Percentiles rank a stretch among this genome's conserved stretches.
Conservation (phyloP, 441 rosid genomes). For the Sinapis alba region DNA sequence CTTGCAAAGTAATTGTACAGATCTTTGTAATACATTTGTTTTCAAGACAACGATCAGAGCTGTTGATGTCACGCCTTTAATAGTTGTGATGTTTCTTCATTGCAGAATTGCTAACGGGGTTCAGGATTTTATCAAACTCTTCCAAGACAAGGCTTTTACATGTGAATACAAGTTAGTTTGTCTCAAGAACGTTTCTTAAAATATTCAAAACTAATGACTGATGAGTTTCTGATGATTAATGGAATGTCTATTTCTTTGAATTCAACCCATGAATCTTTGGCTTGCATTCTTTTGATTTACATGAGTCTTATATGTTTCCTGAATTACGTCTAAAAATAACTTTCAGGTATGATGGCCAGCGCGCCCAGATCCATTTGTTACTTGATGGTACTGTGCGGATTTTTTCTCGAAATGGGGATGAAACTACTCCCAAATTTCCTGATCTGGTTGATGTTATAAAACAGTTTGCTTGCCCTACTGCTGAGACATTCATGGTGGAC, state of each 20-base stretch:
- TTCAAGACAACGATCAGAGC: not conserved
- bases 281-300: not conserved
- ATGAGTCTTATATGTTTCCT: not conserved
- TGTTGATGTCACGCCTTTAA: conserved; percentile 21
- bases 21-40: conserved; percentile 15
- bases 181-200: conserved; percentile 5
- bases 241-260: not conserved
- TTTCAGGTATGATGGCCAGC: conserved; percentile 91
- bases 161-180: conserved; percentile 84
- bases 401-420: conserved; percentile 90
- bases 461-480: conserved; percentile 60
- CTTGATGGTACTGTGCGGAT: conserved; percentile 59
- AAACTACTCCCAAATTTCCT: conserved; percentile 80
- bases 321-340: not conserved
- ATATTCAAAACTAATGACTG: not conserved
- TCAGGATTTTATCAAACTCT: conserved; percentile 57
- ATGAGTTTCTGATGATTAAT: not conserved
- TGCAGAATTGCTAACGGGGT: conserved; percentile 80
- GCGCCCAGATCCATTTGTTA: conserved; percentile 87
- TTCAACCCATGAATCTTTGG: not conserved
- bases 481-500: conserved; percentile 74
- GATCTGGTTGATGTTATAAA: conserved; percentile 66
- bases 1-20: conserved; percentile 72
- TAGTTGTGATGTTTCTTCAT: conserved; percentile 7
- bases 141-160: conserved; percentile 72